Percentiles rank a stretch among this genome's conserved stretches.
phyloP scores from a whole-genome alignment of 768 basidiomycete genomes.

The Amanita molliuscula region DNA sequence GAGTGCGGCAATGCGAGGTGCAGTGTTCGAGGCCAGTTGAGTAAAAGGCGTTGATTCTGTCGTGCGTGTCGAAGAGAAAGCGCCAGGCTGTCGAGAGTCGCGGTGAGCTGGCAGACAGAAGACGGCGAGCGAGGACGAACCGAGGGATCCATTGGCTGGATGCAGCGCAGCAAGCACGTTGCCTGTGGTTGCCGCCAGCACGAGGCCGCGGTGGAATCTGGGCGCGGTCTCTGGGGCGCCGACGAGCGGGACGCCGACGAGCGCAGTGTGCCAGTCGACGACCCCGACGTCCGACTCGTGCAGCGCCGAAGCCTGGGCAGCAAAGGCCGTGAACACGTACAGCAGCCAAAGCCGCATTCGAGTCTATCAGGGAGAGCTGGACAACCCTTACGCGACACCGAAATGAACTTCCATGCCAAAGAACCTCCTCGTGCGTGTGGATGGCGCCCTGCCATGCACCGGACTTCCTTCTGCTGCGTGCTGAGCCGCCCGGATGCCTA shows the following conservation, averaged over 20 bases:
- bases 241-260: slow-evolving; percentile 63
- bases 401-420: too few relatives aligned
- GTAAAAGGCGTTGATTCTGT: slow-evolving; percentile 58
- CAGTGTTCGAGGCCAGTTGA: slow-evolving; percentile 47
- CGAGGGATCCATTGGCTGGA: slow-evolving; percentile 56
- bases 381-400: too few relatives aligned
- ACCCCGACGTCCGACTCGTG: slow-evolving; percentile 71
- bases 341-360: slow-evolving; percentile 1
- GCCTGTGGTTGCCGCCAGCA: slow-evolving; percentile 56
- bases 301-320: slow-evolving; percentile 27
- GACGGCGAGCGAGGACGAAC: slow-evolving; percentile 27
- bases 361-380: too few relatives aligned
- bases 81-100: slow-evolving; percentile 55
- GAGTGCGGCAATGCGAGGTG: slow-evolving; percentile 42
- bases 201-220: slow-evolving; percentile 43
- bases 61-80: slow-evolving; percentile 60
- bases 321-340: background rate
- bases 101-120: slow-evolving; percentile 11
- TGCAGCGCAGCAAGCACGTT: slow-evolving; percentile 76
- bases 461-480: too few relatives aligned
- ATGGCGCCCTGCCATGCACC: too few relatives aligned
- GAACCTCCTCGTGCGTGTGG: too few relatives aligned
- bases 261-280: slow-evolving; percentile 80
- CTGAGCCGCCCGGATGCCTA: too few relatives aligned
- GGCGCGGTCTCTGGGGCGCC: slow-evolving; percentile 45